These are phyloP conservation scores for Pseudogymnoascus sp. DNA, from an alignment of 2,329 filamentous ascomycete genomes.

Conservation along the genomic window DNA sequence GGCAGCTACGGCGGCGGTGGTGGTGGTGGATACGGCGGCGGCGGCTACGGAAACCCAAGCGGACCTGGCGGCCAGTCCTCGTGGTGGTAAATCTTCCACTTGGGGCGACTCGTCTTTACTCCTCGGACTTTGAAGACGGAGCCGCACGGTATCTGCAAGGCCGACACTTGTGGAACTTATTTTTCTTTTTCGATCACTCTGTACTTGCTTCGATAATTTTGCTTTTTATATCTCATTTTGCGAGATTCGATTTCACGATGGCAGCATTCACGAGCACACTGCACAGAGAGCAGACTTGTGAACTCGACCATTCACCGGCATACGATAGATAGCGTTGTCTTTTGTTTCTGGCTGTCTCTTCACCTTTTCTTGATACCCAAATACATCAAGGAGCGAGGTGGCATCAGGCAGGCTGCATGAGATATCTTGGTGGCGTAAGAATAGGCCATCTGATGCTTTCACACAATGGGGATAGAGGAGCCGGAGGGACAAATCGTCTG, in stretches of 20 bases:
- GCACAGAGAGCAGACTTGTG: slow-evolving; percentile 22
- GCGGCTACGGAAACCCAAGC: slow-evolving; percentile 47
- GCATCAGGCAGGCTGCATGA: slow-evolving; percentile 23
- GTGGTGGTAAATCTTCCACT: slow-evolving; percentile 43
- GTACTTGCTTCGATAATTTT: slow-evolving; percentile 15
- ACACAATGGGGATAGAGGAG: slow-evolving; percentile 9
- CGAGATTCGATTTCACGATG: slow-evolving; percentile 27
- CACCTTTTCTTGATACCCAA: slow-evolving; percentile 25
- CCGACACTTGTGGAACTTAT: slow-evolving; percentile 6
- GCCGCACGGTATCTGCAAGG: neutral
- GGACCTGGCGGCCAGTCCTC: slow-evolving; percentile 41
- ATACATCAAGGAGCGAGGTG: slow-evolving; percentile 28
- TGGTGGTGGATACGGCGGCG: slow-evolving; percentile 30
- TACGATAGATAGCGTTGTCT: slow-evolving; percentile 32
- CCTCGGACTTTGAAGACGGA: slow-evolving; percentile 7
- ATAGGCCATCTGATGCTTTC: slow-evolving; percentile 8
- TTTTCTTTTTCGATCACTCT: slow-evolving; percentile 1
- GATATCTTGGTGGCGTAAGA: slow-evolving; percentile 12
- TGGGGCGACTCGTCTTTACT: slow-evolving; percentile 17
- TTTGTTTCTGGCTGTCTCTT: slow-evolving; percentile 27
- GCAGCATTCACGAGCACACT: slow-evolving; percentile 22
- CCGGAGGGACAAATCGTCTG: slow-evolving; percentile 5
- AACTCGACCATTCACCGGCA: slow-evolving; percentile 27
- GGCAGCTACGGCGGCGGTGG: slow-evolving; percentile 34
- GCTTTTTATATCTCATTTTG: slow-evolving; percentile 16